Evolutionary conservation across 306 rosid species (phyloP).

Genomic region (Hippophae tibetana): DNA sequence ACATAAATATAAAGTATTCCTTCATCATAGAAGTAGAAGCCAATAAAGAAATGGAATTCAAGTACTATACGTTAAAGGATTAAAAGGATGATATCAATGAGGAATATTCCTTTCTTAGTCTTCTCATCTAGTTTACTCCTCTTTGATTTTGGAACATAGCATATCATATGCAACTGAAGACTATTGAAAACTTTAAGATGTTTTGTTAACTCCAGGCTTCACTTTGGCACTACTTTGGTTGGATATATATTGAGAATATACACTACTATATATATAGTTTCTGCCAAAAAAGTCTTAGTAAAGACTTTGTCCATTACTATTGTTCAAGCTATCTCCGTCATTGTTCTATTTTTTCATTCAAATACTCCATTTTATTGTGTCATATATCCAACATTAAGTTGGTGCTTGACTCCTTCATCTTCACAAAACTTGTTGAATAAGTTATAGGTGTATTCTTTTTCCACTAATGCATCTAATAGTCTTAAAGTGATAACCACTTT

Average conservation of each 20-base stretch:
- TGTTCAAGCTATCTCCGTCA: not conserved
- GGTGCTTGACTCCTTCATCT: conserved; percentile 1
- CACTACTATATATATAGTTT: not conserved
- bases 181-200: too few species aligned
- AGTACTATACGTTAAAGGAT: too few species aligned
- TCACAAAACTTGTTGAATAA: not conserved
- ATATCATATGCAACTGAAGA: too few species aligned
- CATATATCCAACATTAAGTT: not conserved
- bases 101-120: too few species aligned
- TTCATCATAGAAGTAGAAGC: too few species aligned
- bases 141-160: too few species aligned
- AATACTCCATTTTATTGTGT: conserved; percentile 4
- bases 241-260: not conserved
- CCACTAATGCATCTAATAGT: not conserved
- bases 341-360: conserved; percentile 1
- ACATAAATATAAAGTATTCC: too few species aligned
- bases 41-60: too few species aligned
- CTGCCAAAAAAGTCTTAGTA: not conserved
- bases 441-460: not conserved
- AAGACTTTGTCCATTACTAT: not conserved
- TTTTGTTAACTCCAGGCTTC: too few species aligned
- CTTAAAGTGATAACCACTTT: not conserved
- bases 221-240: not conserved
- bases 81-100: too few species aligned
- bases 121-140: too few species aligned